Conservation (phyloP, 2,329 filamentous ascomycete genomes). For the Oidium heveae region DNA sequence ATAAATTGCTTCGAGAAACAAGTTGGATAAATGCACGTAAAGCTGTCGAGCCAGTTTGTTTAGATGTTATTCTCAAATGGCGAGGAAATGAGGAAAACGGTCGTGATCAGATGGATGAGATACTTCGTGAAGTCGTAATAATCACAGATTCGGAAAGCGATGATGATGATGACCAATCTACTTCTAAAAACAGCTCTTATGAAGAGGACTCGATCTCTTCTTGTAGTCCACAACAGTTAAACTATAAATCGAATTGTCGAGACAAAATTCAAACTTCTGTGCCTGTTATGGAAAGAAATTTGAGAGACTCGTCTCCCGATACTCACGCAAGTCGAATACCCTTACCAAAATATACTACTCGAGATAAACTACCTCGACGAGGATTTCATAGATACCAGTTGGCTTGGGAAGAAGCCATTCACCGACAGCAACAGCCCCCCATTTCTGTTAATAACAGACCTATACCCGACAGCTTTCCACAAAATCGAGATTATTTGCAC, state of each 20-base stretch:
- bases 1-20: constrained; percentile 31
- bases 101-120: constrained; percentile 40
- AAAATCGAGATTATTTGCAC: not conserved
- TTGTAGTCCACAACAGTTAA: constrained; percentile 5
- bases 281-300: not conserved
- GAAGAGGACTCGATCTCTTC: constrained; percentile 10
- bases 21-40: constrained; percentile 33
- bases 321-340: not conserved
- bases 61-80: constrained; percentile 45
- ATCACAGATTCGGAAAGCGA: constrained; percentile 19
- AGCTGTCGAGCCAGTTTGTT: constrained; percentile 32
- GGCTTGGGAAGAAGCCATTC: constrained; percentile 14
- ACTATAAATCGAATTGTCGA: constrained; percentile 3
- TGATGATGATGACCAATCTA: constrained; percentile 4
- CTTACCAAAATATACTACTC: not conserved
- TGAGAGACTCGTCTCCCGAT: not conserved
- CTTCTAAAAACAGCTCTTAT: constrained; percentile 1
- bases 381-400: constrained; percentile 14
- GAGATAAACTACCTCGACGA: constrained; percentile 8
- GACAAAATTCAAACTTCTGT: constrained; percentile 3
- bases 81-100: constrained; percentile 45
- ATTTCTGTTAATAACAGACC: not conserved
- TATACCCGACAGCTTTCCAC: not conserved
- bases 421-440: constrained; percentile 5
- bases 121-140: constrained; percentile 38